Base-by-base conservation (phyloP, 169 alveolate genomes). In the Plasmodium ovale region DNA sequence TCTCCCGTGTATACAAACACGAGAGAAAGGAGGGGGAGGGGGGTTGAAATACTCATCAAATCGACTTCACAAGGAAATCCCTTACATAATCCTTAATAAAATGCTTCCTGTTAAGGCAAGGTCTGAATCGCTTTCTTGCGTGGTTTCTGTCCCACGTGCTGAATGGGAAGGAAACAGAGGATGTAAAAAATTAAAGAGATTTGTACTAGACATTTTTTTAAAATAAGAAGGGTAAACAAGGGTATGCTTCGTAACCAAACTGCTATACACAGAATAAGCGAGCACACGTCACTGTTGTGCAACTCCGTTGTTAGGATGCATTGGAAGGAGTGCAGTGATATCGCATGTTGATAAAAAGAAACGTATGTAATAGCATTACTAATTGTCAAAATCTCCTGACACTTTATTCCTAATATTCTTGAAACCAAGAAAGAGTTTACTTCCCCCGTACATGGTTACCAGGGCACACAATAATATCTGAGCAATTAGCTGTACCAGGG, bases 371-470 rank as follows among this genome's bases (percentile, higher is more conserved):
- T n/a, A n/a, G n/a, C n/a, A n/a, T 0, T 84, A 84, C 91, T 21
- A 6, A 56, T 68, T 59, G 51, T 44, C 77, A 44, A 84, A 84
- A 60, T 44, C 54, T 54, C 37, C 31, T 31, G 72, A 14, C 10
- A 49, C 37, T 14, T 58, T 65, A 0, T 19, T 53, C 10, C 35
- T 14, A 27, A 84, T 69, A 19, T 84, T 54, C 59, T 84, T 29
- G 35, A 84, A 84, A 10, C 31, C 68, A 5, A 54, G 54, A 47
- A 84, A 68, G 23, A 84, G 23, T 54, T 42, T 65, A 51, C 91
- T 84, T 67, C 91, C 91, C 5, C 91, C 91, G 47, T 53, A 84
- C 10, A 84, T 35, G 21, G 91, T 84, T 49, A 84, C 60, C 25
- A 84, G 16, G 21, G 91, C 53, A 31, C 91, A 84, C 7, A 84